Percentiles rank a stretch among this genome's conserved stretches.
Evolutionary conservation across 1,139 yeast species (phyloP).

Genomic region (Zygotorulaspora mrakii): DNA sequence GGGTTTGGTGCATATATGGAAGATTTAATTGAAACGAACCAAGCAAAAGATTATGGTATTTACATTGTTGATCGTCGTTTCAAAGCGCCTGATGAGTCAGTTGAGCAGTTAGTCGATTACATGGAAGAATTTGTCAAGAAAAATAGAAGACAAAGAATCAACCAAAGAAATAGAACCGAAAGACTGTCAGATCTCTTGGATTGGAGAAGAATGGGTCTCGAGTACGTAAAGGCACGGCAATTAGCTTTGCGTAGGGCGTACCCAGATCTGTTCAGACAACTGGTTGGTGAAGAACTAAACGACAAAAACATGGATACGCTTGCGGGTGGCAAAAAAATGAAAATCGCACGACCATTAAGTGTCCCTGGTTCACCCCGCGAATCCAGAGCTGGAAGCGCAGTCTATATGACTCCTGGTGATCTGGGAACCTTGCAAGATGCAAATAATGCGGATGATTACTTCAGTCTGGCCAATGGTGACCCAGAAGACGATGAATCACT

Average conservation of each 20-base stretch:
- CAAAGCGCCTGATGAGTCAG: slow-evolving; percentile 91
- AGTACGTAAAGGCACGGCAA: slow-evolving; percentile 91
- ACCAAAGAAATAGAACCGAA: slow-evolving; percentile 96
- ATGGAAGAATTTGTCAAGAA: slow-evolving; percentile 87
- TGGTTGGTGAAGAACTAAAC: slow-evolving; percentile 37
- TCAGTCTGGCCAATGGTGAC: slow-evolving; percentile 58
- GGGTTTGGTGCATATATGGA: slow-evolving; percentile 99
- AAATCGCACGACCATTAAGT: slow-evolving; percentile 85
- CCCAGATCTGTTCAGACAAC: slow-evolving; percentile 72
- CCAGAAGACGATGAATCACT: slow-evolving; percentile 39
- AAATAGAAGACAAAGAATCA: slow-evolving; percentile 94
- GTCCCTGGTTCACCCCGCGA: slow-evolving; percentile 95
- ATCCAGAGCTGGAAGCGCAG: slow-evolving; percentile 42
- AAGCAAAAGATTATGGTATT: slow-evolving; percentile 89
- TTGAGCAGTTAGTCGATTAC: slow-evolving; percentile 81
- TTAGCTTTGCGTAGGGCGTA: slow-evolving; percentile 89
- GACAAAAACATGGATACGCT: slow-evolving; percentile 33
- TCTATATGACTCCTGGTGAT: slow-evolving; percentile 95
- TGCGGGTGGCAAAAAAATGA: slow-evolving; percentile 44
- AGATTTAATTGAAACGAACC: slow-evolving; percentile 79
- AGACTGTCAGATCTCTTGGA: slow-evolving; percentile 87
- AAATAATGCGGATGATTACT: slow-evolving; percentile 79
- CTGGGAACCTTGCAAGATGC: slow-evolving; percentile 94
- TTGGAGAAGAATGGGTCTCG: slow-evolving; percentile 98
- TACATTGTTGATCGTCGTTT: slow-evolving; percentile 93